Base-by-base conservation (phyloP, 2,329 filamentous ascomycete species). In the Cladophialophora carrionii region DNA sequence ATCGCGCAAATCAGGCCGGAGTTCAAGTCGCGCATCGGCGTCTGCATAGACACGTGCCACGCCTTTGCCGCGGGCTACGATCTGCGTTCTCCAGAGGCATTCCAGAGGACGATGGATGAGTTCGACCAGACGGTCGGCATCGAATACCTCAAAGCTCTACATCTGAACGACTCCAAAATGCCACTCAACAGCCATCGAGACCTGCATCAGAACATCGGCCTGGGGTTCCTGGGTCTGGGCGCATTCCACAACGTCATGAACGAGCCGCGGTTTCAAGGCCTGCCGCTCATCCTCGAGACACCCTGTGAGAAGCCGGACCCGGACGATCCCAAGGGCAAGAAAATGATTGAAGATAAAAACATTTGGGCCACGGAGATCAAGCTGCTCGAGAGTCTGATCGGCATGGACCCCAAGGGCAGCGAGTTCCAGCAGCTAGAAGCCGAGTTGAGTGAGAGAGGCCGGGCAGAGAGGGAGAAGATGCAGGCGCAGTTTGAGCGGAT, bases 21-120 rank as follows among this genome's bases (percentile, higher is more conserved):
- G 24, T 87, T 96, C 76, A 96, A 96, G 79, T 77, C 81, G 51
- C 87, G 95, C 34, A 88, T 99, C 1, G 95, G 94, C 53, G 92
- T 99, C 20, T 99, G 95, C 77, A 87, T 99, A 63, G 95, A 99
- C 76, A 99, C 95, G 0, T 99, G 95, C 78, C 95, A 99, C 78
- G 88, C 92, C 64, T 98, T 98, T 77, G 94, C 94, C 0, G 93
- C 91, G 0, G 95, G 95, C 5, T 95, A 98, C 76, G 95, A 99
- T 76, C 78, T 99, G 34, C 87, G 92, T 60, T 87, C 88, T 0
- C 89, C 91, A 0, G 84, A 87, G 57, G 84, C 89, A 0, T 96
- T 96, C 76, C 81, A 85, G 37, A 78, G 83, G 57, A 95, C 92
- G 0, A 85, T 98, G 76, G 76, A 84, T 37, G 83, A 88, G 34